Conservation (phyloP, 352 stramenopile genomes). For the Phytopythium vexans region DNA sequence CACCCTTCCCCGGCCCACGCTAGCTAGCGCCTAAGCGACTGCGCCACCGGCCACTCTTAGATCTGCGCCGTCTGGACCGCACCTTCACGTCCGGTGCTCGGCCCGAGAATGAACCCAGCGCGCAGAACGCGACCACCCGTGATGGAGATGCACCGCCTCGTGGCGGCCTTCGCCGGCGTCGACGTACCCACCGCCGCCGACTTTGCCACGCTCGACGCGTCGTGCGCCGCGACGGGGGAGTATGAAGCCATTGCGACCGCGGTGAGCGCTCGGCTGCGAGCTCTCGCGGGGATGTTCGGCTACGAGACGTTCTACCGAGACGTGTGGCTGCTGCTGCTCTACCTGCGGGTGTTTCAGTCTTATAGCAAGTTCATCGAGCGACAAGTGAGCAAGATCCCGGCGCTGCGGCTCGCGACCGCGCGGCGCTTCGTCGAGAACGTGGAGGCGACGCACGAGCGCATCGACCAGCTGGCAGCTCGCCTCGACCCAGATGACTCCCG, state of each 20-base stretch:
- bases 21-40: too few species aligned
- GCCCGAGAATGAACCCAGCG: not conserved
- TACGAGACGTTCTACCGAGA: too few species aligned
- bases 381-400: slow-evolving; percentile 14
- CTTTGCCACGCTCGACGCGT: slow-evolving; percentile 13
- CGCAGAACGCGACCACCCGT: not conserved
- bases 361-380: slow-evolving; percentile 21
- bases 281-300: too few species aligned
- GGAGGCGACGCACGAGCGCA: slow-evolving; percentile 14
- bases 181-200: slow-evolving; percentile 13
- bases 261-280: slow-evolving; percentile 17
- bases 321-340: not conserved
- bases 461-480: slow-evolving; percentile 14
- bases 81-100: not conserved
- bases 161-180: slow-evolving; percentile 15
- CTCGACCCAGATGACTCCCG: slow-evolving; percentile 11
- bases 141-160: slow-evolving; percentile 13
- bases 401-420: not conserved
- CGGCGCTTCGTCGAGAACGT: slow-evolving; percentile 13
- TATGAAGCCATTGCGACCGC: slow-evolving; percentile 17
- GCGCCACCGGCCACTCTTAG: too few species aligned
- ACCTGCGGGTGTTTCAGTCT: not conserved
- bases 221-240: too few species aligned
- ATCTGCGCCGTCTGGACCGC: not conserved
- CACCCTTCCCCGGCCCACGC: too few species aligned